Percentiles rank a stretch among this genome's conserved stretches.
These are phyloP conservation scores for Suillus bovinus DNA, from an alignment of 768 basidiomycete species.

Conservation along the genomic window DNA sequence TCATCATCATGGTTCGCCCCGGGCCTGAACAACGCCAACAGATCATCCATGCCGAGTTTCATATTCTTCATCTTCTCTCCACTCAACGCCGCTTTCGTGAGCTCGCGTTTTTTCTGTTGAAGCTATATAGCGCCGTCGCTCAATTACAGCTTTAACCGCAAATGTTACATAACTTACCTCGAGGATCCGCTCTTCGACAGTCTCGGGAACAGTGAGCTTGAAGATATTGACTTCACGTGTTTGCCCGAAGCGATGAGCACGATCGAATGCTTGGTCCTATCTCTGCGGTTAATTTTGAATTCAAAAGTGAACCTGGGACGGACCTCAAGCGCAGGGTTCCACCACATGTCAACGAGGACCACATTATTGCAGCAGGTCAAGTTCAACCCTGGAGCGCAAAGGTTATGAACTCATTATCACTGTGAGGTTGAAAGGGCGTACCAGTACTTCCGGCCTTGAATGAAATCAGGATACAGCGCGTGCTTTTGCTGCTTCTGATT, in stretches of 20 bases:
- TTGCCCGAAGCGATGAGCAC: slow-evolving; percentile 90
- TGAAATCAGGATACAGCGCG: slow-evolving; percentile 86
- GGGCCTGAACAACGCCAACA: slow-evolving; percentile 75
- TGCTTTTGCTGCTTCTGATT: slow-evolving; percentile 60
- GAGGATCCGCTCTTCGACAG: slow-evolving; percentile 87
- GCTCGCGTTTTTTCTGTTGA: slow-evolving; percentile 89
- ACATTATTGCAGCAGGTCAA: slow-evolving; percentile 93
- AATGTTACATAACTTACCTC: slow-evolving; percentile 40
- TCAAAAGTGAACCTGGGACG: slow-evolving; percentile 19
- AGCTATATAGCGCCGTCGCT: slow-evolving; percentile 43
- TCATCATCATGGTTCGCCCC: slow-evolving; percentile 62
- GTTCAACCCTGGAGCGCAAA: slow-evolving; percentile 64
- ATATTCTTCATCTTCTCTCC: slow-evolving; percentile 87
- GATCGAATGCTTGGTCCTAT: slow-evolving; percentile 92
- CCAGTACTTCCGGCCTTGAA: slow-evolving; percentile 97
- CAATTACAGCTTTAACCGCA: not conserved
- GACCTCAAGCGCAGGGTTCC: slow-evolving; percentile 88
- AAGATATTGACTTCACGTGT: slow-evolving; percentile 83
- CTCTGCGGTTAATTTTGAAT: slow-evolving; percentile 19
- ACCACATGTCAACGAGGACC: slow-evolving; percentile 92
- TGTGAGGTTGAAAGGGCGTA: slow-evolving; percentile 30
- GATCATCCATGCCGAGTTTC: slow-evolving; percentile 82
- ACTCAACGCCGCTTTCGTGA: slow-evolving; percentile 81
- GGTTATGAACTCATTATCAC: slow-evolving; percentile 1
- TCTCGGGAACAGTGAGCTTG: slow-evolving; percentile 84